phyloP scores from a whole-genome alignment of 2,329 filamentous ascomycete species.

The Knoxdaviesia proteae region DNA sequence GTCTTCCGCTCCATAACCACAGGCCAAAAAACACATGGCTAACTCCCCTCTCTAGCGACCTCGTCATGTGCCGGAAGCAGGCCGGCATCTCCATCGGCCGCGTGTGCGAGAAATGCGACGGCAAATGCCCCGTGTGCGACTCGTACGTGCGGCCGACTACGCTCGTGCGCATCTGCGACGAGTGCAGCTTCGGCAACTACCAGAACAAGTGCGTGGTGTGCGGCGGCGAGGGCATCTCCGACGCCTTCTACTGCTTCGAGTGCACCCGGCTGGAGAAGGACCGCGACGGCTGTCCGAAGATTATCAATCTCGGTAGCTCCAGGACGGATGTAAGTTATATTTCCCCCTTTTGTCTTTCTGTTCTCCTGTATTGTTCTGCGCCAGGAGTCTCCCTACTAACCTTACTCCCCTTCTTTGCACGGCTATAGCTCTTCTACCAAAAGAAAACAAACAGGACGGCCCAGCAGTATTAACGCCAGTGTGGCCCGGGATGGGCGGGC shows the following conservation, averaged over 20 bases:
- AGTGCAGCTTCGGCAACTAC: constrained; percentile 98
- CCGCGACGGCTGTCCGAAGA: constrained; percentile 93
- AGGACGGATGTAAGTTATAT: constrained; percentile 73
- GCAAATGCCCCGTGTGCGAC: constrained; percentile 97
- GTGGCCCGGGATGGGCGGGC: constrained; percentile 27
- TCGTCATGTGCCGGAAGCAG: constrained; percentile 99
- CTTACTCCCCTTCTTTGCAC: neutral
- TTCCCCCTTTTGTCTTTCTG: constrained; percentile 18
- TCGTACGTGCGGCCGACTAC: constrained; percentile 96
- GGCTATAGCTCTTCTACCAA: constrained; percentile 36
- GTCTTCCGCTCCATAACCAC: neutral
- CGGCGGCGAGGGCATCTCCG: constrained; percentile 91
- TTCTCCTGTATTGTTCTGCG: constrained; percentile 1
- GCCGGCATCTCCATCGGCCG: constrained; percentile 93
- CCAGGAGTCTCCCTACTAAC: constrained; percentile 9
- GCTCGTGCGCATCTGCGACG: constrained; percentile 94
- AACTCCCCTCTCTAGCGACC: constrained; percentile 36
- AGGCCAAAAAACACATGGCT: neutral
- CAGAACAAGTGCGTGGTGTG: constrained; percentile 99
- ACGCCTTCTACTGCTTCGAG: constrained; percentile 98
- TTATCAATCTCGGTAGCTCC: constrained; percentile 91
- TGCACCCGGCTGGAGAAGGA: constrained; percentile 95
- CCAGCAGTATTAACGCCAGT: constrained; percentile 26
- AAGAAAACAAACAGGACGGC: constrained; percentile 42
- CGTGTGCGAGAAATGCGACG: constrained; percentile 98